Conservation (phyloP, 768 basidiomycete species). For the Rubroboletus pulcherrimus region DNA sequence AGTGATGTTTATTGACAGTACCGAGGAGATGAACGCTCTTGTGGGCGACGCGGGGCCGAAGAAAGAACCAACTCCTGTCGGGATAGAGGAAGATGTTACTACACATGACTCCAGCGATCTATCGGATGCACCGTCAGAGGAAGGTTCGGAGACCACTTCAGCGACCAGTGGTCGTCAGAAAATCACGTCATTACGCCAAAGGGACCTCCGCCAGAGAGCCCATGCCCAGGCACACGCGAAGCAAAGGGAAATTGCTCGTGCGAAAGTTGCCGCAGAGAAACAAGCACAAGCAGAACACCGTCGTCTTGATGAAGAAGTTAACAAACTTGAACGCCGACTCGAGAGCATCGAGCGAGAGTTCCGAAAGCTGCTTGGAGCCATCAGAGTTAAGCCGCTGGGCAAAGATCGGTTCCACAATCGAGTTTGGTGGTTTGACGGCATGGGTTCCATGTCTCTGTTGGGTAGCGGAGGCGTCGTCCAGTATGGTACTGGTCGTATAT, state of each 20-base stretch:
- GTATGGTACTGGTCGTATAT: constrained; percentile 87
- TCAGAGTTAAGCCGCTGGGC: constrained; percentile 86
- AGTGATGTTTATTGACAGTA: constrained; percentile 36
- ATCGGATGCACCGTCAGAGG: constrained; percentile 66
- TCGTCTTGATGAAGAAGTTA: constrained; percentile 83
- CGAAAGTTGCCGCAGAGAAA: constrained; percentile 75
- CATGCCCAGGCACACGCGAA: constrained; percentile 63
- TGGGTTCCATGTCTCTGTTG: constrained; percentile 79
- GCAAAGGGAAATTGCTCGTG: constrained; percentile 74
- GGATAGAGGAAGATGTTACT: constrained; percentile 49
- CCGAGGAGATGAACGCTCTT: constrained; percentile 72
- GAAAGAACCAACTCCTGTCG: constrained; percentile 40
- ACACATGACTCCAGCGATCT: constrained; percentile 70
- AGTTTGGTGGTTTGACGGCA: constrained; percentile 98
- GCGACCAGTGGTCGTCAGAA: constrained; percentile 39
- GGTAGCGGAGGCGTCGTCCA: constrained; percentile 74
- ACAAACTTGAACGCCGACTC: constrained; percentile 73
- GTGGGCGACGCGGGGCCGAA: constrained; percentile 49
- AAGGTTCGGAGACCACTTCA: constrained; percentile 57
- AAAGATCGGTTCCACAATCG: constrained; percentile 92
- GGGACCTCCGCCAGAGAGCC: constrained; percentile 49
- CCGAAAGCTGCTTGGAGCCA: constrained; percentile 78
- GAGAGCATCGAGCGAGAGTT: constrained; percentile 93
- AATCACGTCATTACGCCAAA: constrained; percentile 45
- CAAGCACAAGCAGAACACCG: constrained; percentile 81